Conservation (phyloP, 2,329 filamentous ascomycete species). For the Sporothrix curviconia region DNA sequence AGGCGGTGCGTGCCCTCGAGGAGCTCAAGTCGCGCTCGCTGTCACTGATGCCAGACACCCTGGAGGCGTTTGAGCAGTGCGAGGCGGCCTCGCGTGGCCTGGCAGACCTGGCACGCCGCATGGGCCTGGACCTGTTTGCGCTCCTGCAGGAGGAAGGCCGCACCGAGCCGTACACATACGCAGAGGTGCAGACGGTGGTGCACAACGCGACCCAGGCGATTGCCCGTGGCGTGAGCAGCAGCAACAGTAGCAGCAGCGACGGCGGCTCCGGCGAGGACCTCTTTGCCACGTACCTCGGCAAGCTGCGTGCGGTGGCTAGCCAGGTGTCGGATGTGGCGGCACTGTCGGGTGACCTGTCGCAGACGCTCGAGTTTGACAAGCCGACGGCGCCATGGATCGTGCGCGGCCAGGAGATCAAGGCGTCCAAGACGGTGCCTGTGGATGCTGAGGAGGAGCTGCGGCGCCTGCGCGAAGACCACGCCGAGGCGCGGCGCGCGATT, state of each 20-base stretch:
- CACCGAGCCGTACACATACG: conserved; percentile 57
- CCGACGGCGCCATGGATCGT: conserved; percentile 74
- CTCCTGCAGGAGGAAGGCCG: conserved; percentile 68
- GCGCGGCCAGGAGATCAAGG: conserved; percentile 72
- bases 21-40: conserved; percentile 72
- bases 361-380: conserved; percentile 73
- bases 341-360: conserved; percentile 62
- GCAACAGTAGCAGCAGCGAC: background rate
- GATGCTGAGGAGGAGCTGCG: conserved; percentile 82
- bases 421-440: conserved; percentile 71
- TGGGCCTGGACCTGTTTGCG: conserved; percentile 59
- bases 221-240: conserved; percentile 13
- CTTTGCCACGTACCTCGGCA: conserved; percentile 61
- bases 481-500: conserved; percentile 66
- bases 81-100: conserved; percentile 60
- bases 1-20: conserved; percentile 68
- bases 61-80: conserved; percentile 62
- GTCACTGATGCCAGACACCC: conserved; percentile 61
- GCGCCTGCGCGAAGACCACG: conserved; percentile 70
- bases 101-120: conserved; percentile 57
- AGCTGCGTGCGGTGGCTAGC: conserved; percentile 57
- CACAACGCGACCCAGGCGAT: conserved; percentile 40
- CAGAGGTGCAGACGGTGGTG: conserved; percentile 60
- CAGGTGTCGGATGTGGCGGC: conserved; percentile 65
- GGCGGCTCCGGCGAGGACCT: conserved; percentile 53